Evolutionary conservation across 257 asterid genomes (phyloP).

Genomic region (Solanum peruvianum): DNA sequence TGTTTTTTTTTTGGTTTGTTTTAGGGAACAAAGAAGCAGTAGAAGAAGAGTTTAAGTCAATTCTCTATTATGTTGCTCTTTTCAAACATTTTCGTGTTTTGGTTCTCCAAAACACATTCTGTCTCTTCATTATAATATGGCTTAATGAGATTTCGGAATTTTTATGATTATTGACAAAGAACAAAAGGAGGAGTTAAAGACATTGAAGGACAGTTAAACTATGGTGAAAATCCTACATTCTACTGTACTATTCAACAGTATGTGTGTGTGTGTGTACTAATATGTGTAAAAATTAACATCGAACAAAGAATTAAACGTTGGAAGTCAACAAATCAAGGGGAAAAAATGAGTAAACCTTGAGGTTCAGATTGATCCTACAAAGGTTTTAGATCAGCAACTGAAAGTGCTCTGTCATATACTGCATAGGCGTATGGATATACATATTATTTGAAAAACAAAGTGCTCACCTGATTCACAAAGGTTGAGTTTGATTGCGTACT

Average conservation of each 20-base stretch:
- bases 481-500: no score
- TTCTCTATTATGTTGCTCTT: neutral
- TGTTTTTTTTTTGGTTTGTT: neutral
- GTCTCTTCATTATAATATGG: neutral
- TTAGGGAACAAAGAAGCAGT: neutral
- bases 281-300: neutral
- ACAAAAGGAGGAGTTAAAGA: no score
- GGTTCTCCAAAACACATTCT: neutral
- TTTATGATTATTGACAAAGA: no score
- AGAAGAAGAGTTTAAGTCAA: neutral
- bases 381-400: constrained; percentile 22
- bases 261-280: neutral
- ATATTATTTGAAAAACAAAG: no score
- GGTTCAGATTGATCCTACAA: neutral
- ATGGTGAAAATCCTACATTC: neutral
- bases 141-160: neutral
- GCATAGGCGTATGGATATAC: no score
- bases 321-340: neutral
- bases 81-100: neutral
- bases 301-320: neutral
- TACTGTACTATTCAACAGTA: neutral
- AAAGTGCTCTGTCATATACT: no score
- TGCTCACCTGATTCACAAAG: no score
- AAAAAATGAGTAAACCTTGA: neutral
- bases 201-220: no score